Percentiles rank a stretch among this genome's conserved stretches.
Evolutionary conservation across 2,329 filamentous ascomycete genomes (phyloP).

Genomic region (Aurifilum marmelostoma): DNA sequence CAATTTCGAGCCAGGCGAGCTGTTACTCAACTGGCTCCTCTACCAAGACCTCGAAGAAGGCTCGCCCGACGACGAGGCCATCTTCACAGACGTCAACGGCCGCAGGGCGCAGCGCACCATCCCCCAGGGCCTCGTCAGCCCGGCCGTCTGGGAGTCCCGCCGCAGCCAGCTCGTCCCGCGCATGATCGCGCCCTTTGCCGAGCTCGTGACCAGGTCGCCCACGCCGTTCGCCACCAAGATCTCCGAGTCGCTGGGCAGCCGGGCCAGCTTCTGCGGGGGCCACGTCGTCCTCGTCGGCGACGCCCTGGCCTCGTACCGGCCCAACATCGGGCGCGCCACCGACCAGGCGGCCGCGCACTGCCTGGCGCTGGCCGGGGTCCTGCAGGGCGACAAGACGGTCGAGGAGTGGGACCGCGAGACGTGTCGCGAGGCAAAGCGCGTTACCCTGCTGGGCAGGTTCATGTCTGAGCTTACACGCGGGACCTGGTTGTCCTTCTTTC

Average conservation of each 20-base stretch:
- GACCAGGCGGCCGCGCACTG: constrained; percentile 51
- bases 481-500: constrained; percentile 23
- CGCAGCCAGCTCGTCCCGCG: constrained; percentile 19
- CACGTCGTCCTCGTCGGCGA: constrained; percentile 51
- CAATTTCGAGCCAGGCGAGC: constrained; percentile 41
- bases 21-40: constrained; percentile 52
- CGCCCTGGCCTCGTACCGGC: constrained; percentile 49
- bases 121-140: constrained; percentile 44
- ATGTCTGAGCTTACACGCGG: constrained; percentile 28
- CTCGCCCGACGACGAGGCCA: constrained; percentile 42
- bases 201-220: constrained; percentile 44
- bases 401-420: constrained; percentile 40
- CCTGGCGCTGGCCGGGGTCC: constrained; percentile 43
- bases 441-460: constrained; percentile 30
- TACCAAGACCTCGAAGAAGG: constrained; percentile 48
- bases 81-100: constrained; percentile 49
- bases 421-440: constrained; percentile 18
- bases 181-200: constrained; percentile 45
- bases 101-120: constrained; percentile 46
- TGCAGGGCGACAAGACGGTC: constrained; percentile 41
- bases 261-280: constrained; percentile 44
- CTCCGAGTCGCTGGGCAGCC: constrained; percentile 44
- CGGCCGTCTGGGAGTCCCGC: constrained; percentile 42
- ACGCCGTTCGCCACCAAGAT: constrained; percentile 50
- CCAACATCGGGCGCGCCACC: constrained; percentile 50